Percentiles rank a stretch among this genome's conserved stretches.
phyloP scores from a whole-genome alignment of 352 stramenopile species.

The Saprolegnia diclina region DNA sequence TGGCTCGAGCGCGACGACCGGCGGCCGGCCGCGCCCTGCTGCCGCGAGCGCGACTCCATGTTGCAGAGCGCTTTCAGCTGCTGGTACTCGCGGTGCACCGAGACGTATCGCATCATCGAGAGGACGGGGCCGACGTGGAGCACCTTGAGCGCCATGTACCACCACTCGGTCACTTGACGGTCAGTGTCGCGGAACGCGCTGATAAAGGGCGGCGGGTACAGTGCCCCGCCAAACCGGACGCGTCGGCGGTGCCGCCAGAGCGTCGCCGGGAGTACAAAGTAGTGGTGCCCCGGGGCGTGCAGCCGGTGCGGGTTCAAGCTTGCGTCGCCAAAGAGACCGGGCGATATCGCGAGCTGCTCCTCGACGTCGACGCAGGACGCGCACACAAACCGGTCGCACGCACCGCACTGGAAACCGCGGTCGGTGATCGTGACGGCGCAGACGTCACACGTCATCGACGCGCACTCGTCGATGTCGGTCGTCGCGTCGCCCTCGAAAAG shows the following conservation, averaged over 20 bases:
- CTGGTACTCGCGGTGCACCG: conserved; percentile 50
- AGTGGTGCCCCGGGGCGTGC: conserved; percentile 59
- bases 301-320: conserved; percentile 41
- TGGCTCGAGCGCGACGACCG: conserved; percentile 16
- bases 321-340: background rate
- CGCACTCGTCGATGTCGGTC: background rate
- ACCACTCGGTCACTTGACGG: conserved; percentile 44
- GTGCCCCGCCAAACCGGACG: conserved; percentile 44
- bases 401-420: background rate
- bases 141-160: conserved; percentile 58
- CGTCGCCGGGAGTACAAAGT: conserved; percentile 45
- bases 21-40: background rate
- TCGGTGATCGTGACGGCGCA: conserved; percentile 28
- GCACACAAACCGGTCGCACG: conserved; percentile 42
- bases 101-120: conserved; percentile 46
- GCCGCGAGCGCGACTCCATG: conserved; percentile 14
- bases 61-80: conserved; percentile 58
- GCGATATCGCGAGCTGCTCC: conserved; percentile 32
- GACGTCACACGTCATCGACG: conserved; percentile 30
- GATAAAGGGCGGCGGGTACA: conserved; percentile 53
- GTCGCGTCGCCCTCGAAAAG: conserved; percentile 16
- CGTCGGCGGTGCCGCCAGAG: conserved; percentile 30
- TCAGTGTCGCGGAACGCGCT: background rate
- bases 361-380: conserved; percentile 41
- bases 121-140: conserved; percentile 62